Evolutionary conservation across 1,284 basidiomycete genomes (phyloP).

Genomic region (Termitomyces sp.): DNA sequence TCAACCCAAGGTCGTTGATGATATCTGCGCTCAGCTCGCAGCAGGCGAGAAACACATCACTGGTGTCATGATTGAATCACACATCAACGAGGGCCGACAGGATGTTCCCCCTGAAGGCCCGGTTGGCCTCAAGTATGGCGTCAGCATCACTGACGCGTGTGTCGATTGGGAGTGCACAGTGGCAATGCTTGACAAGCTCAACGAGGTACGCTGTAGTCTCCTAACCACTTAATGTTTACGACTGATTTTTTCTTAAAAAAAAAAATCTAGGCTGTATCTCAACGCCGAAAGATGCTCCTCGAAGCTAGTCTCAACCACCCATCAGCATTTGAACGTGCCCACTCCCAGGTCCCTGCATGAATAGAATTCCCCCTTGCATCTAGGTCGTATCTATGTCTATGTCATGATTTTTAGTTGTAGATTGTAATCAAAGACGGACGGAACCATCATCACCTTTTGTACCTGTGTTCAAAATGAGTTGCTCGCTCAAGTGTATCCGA

Average conservation of each 20-base stretch:
- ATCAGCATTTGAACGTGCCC: slow-evolving; percentile 27
- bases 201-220: slow-evolving; percentile 39
- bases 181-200: slow-evolving; percentile 70
- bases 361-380: not conserved
- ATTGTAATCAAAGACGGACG: slow-evolving; percentile 3
- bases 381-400: not conserved
- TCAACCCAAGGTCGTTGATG: slow-evolving; percentile 77
- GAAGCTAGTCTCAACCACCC: slow-evolving; percentile 28
- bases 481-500: not conserved
- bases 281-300: slow-evolving; percentile 29
- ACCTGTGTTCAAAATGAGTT: not conserved
- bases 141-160: slow-evolving; percentile 92
- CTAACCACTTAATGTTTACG: not conserved
- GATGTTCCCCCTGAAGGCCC: slow-evolving; percentile 69
- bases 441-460: not conserved
- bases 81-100: slow-evolving; percentile 86
- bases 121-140: slow-evolving; percentile 70
- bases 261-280: slow-evolving; percentile 25
- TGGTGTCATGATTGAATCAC: slow-evolving; percentile 96
- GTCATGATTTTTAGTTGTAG: slow-evolving; percentile 3
- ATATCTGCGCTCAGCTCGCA: slow-evolving; percentile 75
- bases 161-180: slow-evolving; percentile 88
- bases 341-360: not conserved
- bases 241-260: not conserved
- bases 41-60: slow-evolving; percentile 80